These are phyloP conservation scores for Pseudevernia furfuracea DNA, from an alignment of 495 filamentous ascomycete species.

Conservation along the genomic window DNA sequence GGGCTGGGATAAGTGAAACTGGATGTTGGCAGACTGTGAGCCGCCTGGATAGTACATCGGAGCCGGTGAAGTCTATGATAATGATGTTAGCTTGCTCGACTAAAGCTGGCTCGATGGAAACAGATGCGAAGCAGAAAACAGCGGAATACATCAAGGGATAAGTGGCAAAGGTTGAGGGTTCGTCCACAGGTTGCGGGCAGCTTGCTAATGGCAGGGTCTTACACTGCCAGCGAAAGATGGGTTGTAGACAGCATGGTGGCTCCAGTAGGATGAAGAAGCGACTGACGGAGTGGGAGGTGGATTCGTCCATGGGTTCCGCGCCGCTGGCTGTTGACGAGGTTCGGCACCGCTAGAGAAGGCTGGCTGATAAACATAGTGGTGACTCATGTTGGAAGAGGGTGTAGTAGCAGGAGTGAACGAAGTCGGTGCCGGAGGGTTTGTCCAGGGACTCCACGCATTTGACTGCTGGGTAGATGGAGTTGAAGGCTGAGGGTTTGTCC, in stretches of 20 bases:
- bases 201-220: background rate
- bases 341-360: background rate
- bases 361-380: constrained; percentile 4
- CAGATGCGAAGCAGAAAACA: background rate
- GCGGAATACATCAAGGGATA: background rate
- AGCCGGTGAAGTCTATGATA: constrained; percentile 12
- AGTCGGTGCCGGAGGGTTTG: too few relatives aligned
- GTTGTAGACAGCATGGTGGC: background rate
- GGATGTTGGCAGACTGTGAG: constrained; percentile 2
- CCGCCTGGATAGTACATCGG: constrained; percentile 14
- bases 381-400: background rate
- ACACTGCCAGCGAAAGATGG: background rate
- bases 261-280: background rate
- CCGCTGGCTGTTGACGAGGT: background rate
- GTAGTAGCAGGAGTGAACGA: background rate
- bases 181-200: background rate
- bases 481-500: background rate
- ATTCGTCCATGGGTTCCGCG: background rate
- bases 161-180: background rate
- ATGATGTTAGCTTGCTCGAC: background rate
- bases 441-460: background rate
- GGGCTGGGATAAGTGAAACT: constrained; percentile 4
- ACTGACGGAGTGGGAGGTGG: background rate
- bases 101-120: constrained; percentile 1
- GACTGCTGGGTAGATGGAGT: background rate